These are phyloP conservation scores for Starmerella apis DNA, from an alignment of 805 yeast species.

Conservation along the genomic window DNA sequence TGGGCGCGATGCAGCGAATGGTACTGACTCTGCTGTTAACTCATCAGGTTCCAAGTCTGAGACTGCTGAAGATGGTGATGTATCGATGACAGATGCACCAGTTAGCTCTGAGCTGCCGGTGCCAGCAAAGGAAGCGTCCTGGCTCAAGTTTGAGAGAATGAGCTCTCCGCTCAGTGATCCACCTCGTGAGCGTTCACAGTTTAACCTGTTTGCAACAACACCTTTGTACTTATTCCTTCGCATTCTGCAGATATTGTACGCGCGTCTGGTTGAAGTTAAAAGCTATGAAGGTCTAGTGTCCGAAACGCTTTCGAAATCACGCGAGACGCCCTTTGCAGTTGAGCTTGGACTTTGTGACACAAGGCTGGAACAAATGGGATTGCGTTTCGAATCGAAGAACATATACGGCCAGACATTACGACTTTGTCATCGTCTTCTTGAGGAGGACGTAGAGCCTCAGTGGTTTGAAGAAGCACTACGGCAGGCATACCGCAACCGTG, in stretches of 20 bases:
- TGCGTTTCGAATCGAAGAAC: slow-evolving; percentile 42
- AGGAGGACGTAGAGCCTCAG: slow-evolving; percentile 84
- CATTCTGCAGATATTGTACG: slow-evolving; percentile 68
- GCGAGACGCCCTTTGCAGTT: slow-evolving; percentile 54
- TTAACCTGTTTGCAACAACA: slow-evolving; percentile 78
- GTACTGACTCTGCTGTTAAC: slow-evolving; percentile 11
- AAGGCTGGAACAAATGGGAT: slow-evolving; percentile 71
- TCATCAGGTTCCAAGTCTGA: neutral
- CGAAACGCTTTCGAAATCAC: slow-evolving; percentile 49
- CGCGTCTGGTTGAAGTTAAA: slow-evolving; percentile 70
- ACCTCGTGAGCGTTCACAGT: slow-evolving; percentile 36
- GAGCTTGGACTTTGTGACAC: slow-evolving; percentile 74
- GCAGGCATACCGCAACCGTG: slow-evolving; percentile 88
- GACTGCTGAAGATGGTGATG: slow-evolving; percentile 15
- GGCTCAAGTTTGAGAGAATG: slow-evolving; percentile 26
- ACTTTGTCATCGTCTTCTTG: slow-evolving; percentile 65
- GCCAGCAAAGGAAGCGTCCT: slow-evolving; percentile 25
- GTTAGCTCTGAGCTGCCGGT: slow-evolving; percentile 26
- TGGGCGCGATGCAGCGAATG: slow-evolving; percentile 1
- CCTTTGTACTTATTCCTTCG: slow-evolving; percentile 84
- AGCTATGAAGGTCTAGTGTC: slow-evolving; percentile 56
- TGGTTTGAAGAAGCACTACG: slow-evolving; percentile 93
- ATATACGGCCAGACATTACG: slow-evolving; percentile 64
- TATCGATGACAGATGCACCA: slow-evolving; percentile 12
- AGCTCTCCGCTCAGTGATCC: slow-evolving; percentile 21